A percentile compares a stretch with the other conserved stretches of the same genome.
Conservation (phyloP, 106 monocot species). For the Chionographis japonica region DNA sequence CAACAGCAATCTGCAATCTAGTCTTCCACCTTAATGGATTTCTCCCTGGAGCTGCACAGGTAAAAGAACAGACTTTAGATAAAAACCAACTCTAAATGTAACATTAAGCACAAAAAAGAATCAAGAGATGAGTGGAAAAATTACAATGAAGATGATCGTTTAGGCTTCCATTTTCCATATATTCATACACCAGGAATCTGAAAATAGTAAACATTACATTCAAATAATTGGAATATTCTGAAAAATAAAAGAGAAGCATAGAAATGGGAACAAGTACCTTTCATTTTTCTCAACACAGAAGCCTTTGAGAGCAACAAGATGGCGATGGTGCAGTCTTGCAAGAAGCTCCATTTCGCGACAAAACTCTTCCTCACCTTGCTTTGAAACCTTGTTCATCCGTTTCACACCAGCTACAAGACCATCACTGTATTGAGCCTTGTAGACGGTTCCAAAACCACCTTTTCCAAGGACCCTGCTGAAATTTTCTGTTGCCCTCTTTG, state of each 20-base stretch:
- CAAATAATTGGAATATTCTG: background rate
- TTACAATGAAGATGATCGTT: conserved; percentile 92
- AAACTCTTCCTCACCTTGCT: conserved; percentile 90
- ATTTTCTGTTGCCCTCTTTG: conserved; percentile 62
- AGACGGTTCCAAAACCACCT: conserved; percentile 93
- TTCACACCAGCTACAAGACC: conserved; percentile 77
- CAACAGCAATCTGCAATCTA: conserved; percentile 79
- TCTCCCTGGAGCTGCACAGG: conserved; percentile 56
- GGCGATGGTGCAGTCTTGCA: conserved; percentile 85
- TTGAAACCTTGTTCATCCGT: conserved; percentile 75
- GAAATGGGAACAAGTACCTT: conserved; percentile 41
- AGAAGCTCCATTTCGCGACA: conserved; percentile 83
- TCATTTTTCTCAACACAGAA: conserved; percentile 69
- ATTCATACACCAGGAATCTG: conserved; percentile 91
- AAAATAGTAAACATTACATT: conserved; percentile 4
- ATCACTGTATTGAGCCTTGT: conserved; percentile 64
- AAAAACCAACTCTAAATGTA: background rate
- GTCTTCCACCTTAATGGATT: conserved; percentile 58
- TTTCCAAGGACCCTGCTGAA: conserved; percentile 74
- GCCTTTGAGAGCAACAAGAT: conserved; percentile 81
- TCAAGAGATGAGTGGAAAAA: background rate
- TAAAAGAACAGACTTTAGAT: background rate
- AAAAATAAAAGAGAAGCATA: background rate
- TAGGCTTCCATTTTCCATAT: conserved; percentile 98
- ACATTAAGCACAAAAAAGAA: background rate